phyloP scores from a whole-genome alignment of 2,329 filamentous ascomycete genomes.

The Cladophialophora exuberans region DNA sequence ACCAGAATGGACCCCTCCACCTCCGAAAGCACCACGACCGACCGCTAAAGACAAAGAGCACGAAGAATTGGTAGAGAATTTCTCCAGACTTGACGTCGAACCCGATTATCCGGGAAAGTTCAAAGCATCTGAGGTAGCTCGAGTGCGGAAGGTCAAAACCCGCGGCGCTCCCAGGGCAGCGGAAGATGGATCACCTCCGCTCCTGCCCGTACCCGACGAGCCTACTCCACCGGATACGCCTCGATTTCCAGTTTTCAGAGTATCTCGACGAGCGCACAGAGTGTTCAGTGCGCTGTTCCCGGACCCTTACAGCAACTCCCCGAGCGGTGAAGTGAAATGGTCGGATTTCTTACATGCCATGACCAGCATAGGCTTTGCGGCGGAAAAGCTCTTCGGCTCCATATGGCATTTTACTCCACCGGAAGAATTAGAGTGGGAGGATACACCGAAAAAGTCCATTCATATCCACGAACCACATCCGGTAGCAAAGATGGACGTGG shows the following conservation, averaged over 20 bases:
- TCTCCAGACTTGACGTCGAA: neutral
- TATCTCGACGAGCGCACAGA: slow-evolving; percentile 45
- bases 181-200: neutral
- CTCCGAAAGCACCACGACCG: neutral
- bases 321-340: slow-evolving; percentile 58
- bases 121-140: neutral
- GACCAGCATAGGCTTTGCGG: slow-evolving; percentile 52
- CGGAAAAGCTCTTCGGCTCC: slow-evolving; percentile 63
- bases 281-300: slow-evolving; percentile 51
- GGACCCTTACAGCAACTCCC: slow-evolving; percentile 39
- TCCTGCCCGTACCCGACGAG: neutral
- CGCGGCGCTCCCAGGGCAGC: neutral
- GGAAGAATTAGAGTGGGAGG: too few species aligned
- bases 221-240: slow-evolving; percentile 25
- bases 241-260: slow-evolving; percentile 38
- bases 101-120: slow-evolving; percentile 1
- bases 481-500: too few species aligned
- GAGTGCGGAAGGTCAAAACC: slow-evolving; percentile 3
- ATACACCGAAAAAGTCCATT: too few species aligned
- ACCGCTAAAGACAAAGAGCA: neutral
- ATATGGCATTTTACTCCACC: slow-evolving; percentile 62
- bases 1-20: neutral
- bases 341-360: slow-evolving; percentile 59
- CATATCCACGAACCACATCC: too few species aligned
- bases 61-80: neutral